Conservation (phyloP, 1,284 basidiomycete species). For the Fomitopsis palustris region DNA sequence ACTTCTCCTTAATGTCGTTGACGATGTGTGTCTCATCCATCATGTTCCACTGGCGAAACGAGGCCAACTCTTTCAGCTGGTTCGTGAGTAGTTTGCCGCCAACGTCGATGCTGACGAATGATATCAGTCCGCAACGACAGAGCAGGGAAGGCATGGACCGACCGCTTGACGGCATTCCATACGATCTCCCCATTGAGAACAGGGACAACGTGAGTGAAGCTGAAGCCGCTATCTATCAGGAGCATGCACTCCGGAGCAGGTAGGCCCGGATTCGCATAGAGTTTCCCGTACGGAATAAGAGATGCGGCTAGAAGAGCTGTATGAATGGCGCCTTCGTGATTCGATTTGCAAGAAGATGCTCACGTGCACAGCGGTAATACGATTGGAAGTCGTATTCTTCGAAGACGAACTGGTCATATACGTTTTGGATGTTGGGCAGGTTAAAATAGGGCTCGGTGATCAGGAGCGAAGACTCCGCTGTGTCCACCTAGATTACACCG, state of each 20-base stretch:
- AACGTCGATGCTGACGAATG: conserved; percentile 71
- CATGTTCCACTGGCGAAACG: conserved; percentile 97
- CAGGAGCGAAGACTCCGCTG: conserved; percentile 68
- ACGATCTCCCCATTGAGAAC: conserved; percentile 71
- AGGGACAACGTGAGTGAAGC: conserved; percentile 91
- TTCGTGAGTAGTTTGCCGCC: conserved; percentile 95
- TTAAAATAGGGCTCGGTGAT: conserved; percentile 95
- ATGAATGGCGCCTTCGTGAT: conserved; percentile 1
- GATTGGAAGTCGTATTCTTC: conserved; percentile 94
- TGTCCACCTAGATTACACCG: conserved; percentile 56
- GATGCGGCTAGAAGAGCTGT: conserved; percentile 63
- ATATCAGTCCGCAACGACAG: background rate
- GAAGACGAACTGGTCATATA: conserved; percentile 92
- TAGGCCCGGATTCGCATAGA: conserved; percentile 48
- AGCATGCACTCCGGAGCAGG: conserved; percentile 74
- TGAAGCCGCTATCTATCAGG: conserved; percentile 89
- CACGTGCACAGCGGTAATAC: conserved; percentile 80
- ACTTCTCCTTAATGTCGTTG: conserved; percentile 85
- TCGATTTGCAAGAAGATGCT: conserved; percentile 27
- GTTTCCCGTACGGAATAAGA: conserved; percentile 65
- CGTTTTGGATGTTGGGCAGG: conserved; percentile 84
- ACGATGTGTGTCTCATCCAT: conserved; percentile 94
- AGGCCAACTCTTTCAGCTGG: conserved; percentile 89
- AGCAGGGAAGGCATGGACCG: conserved; percentile 13
- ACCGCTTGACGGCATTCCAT: conserved; percentile 83